phyloP scores from a whole-genome alignment of 2,329 filamentous ascomycete genomes.

The Pestalotiopsis sp. region DNA sequence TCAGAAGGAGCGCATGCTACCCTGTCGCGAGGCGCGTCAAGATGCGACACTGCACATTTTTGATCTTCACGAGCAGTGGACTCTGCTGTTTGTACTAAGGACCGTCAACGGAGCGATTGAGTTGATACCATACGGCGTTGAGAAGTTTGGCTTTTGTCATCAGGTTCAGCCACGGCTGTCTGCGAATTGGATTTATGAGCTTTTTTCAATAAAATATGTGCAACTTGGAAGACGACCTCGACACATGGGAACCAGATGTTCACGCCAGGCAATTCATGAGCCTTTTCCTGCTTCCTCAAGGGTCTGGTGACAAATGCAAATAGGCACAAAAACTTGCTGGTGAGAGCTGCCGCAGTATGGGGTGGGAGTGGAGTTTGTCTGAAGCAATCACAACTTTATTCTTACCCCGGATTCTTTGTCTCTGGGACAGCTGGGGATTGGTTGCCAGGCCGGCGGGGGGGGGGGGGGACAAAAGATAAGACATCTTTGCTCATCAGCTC shows the following conservation, averaged over 20 bases:
- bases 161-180: neutral
- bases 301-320: neutral
- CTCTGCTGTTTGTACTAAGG: neutral
- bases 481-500: neutral
- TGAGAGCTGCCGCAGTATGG: neutral
- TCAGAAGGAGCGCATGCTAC: neutral
- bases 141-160: neutral
- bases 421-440: neutral
- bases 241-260: neutral
- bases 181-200: neutral
- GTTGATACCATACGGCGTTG: neutral
- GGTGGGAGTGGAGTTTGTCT: neutral
- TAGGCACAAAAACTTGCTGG: neutral
- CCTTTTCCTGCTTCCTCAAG: neutral
- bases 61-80: neutral
- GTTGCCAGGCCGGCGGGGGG: neutral
- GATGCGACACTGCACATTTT: neutral
- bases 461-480: neutral
- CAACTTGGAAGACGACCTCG: neutral
- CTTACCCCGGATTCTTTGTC: neutral
- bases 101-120: neutral
- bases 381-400: neutral
- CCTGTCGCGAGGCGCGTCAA: neutral
- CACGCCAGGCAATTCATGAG: neutral
- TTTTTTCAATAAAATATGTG: neutral